Evolutionary conservation across 495 filamentous ascomycete genomes (phyloP), one percentile per base, ranked within the genome.

Genomic region (Neohortaea acidophila): DNA sequence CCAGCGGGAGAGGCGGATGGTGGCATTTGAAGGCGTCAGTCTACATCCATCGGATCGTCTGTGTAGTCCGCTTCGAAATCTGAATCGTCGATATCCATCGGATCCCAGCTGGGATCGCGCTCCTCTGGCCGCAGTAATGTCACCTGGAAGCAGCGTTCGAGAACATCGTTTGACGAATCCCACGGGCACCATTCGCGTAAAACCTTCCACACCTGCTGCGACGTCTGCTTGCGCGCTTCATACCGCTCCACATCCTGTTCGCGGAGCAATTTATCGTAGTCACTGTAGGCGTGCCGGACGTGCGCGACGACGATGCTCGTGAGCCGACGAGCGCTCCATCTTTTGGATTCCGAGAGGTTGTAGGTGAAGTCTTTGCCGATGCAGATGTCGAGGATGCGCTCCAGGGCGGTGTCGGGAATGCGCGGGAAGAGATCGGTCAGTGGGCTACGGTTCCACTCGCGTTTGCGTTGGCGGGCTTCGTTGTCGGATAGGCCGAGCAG

Each of bases 281-380:
- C 65, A 17, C 81, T 93, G 54, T 89, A 79, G 21, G 64, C 64
- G 53, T 93, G 85, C 21, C 85, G 71, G 49, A 92, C 84, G 59
- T 92, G 81, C 36, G 85, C 85, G 47, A 80, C 42, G 21, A 42
- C 38, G 31, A 50, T 45, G 33, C 33, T 39, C 9, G 41, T 45
- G 8, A 28, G 33, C 2, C 42, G 47, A 7, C 47, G 47, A 4
- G 42, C 24, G 30, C 45, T 50, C 31, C 37, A 37, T 26, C 19
- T 17, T 22, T 38, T 41, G 25, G 47, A 30, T 20, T 45, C 19
- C 10, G 47, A 50, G 21, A 50, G 47, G 30, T 45, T 38, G 23
- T 50, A 50, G 3, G 31, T 33, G 35, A 45, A 50, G 29, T 34
- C 23, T 21, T 45, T 45, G 24, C 20, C 27, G 37, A 50, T 50